Percentiles rank a stretch among this genome's conserved stretches.
Evolutionary conservation across 2,329 filamentous ascomycete species (phyloP).

Genomic region (Dothideomycetes sp.): DNA sequence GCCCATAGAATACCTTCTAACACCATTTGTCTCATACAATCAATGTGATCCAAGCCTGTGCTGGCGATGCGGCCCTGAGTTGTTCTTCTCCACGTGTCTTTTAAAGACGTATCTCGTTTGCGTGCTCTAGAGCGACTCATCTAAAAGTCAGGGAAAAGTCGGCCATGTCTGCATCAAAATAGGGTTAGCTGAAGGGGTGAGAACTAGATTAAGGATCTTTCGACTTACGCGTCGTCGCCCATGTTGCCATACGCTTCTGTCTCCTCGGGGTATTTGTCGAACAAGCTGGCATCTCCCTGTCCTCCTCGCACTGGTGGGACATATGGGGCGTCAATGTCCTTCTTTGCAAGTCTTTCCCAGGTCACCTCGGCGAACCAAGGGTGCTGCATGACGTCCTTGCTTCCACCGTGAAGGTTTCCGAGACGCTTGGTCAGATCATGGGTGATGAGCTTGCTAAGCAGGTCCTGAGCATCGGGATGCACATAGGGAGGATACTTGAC

Average conservation of each 20-base stretch:
- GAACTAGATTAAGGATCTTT: background rate
- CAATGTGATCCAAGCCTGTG: too few species aligned
- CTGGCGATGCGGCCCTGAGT: too few species aligned
- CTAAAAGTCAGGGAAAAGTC: conserved; percentile 68
- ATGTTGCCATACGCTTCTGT: conserved; percentile 76
- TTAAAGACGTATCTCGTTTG: background rate
- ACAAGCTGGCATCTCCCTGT: conserved; percentile 89
- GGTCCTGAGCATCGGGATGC: conserved; percentile 83
- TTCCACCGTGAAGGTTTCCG: conserved; percentile 84
- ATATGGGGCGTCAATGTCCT: conserved; percentile 97
- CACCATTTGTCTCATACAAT: background rate
- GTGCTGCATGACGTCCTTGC: conserved; percentile 88
- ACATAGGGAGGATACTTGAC: conserved; percentile 97
- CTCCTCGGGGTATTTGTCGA: conserved; percentile 96
- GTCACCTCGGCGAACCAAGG: conserved; percentile 96
- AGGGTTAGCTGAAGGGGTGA: conserved; percentile 11
- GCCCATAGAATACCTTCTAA: background rate
- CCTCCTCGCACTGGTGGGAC: conserved; percentile 91
- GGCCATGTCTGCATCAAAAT: conserved; percentile 48
- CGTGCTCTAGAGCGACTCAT: background rate
- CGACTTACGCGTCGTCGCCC: conserved; percentile 75
- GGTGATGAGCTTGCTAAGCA: conserved; percentile 87
- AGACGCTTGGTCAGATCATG: conserved; percentile 88
- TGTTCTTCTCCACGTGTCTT: too few species aligned
- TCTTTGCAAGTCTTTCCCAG: conserved; percentile 86